Evolutionary conservation across 768 basidiomycete species (phyloP), one percentile per base, ranked within the genome.

Genomic region (Cyclocybe cylindracea): DNA sequence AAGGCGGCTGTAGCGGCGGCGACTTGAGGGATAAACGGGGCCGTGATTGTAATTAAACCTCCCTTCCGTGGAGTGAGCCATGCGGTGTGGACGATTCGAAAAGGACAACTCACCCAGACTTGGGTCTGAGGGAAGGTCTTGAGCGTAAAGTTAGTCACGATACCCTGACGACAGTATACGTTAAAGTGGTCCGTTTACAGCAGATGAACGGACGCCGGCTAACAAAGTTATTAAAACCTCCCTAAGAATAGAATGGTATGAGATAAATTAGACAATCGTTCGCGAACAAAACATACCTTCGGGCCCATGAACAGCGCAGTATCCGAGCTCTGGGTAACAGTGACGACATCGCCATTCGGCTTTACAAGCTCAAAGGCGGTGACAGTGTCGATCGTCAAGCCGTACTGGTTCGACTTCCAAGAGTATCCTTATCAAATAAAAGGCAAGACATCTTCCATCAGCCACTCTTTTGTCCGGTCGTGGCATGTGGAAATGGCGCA

Each of bases 351-450:
- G 7, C 84, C 83, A 54, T 76, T 75, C 0, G 85, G 84, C 46
- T 79, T 67, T 1, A 84, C 84, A 1, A 87, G 68, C 54, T 86
- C 81, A 56, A 68, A 84, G 0, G 75, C 74, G n/a, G 67, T 65
- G 33, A 86, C 70, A 1, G 71, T 83, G 53, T 87, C 85, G n/a
- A 78, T 57, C 0, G 80, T 78, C 44, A 89, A 55, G 10, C 86
- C 85, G 53, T 78, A 70, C 49, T 85, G 81, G 52, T 86, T 85
- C 0, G 81, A 80, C 46, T 76, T 68, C 78, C 78, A 87, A 16
- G 84, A 84, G 55, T 83, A 87, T 2, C 86, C 85, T 74, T 7
- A 49, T 32, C 70, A 62, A 73, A 70, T 13, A 74, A 71, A 0
- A 75, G 9, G 9, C 5, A 38, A 29, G 40, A 19, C 1, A 2